Evolutionary conservation across 2,329 filamentous ascomycete genomes (phyloP), one percentile per base, ranked within the genome.

Genomic region (Colletotrichum cordylinicola): DNA sequence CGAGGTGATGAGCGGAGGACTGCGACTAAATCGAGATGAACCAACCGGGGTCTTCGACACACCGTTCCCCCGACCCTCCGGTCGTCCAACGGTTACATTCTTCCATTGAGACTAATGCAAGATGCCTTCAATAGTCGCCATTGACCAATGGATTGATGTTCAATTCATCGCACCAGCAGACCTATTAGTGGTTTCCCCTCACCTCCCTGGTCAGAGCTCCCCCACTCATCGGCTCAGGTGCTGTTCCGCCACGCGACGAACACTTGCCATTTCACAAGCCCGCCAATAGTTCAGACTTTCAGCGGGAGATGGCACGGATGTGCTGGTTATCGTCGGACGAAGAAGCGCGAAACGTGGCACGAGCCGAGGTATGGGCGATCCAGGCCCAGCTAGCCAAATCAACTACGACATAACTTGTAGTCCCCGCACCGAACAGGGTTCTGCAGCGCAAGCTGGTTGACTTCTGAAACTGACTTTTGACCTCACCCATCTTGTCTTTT

Each of bases 361-460:
- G 24, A 62, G 67, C 67, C 67, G 67, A 70, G 67, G 67, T 18
- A 60, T 16, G 35, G 67, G 67, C 52, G 35, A 43, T 60, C 35
- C 7, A 31, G 8, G 24, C 15, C 12, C 24, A 35, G n/a, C 4
- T 16, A 55, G 6, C 48, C 24, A 72, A 13, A 62, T 78, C 58
- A 56, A 77, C 62, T 60, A 68, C 29, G 64, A 79, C 77, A 77
- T 70, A 48, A 24, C 67, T 12, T 33, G 66, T 9, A 67, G 39
- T 24, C 39, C 55, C 67, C 67, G 67, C 67, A 60, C 52, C n/a
- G 0, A 15, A 12, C 43, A 52, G n/a, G 18, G 15, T 27, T 31
- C 10, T 9, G 16, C 29, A 13, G 6, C 27, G 0, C 27, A 62
- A n/a, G n/a, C 6, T 62, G 31, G 6, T 29, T 13, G 18, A 18